phyloP scores from a whole-genome alignment of 495 filamentous ascomycete species.

The Penicillium crystallinum region DNA sequence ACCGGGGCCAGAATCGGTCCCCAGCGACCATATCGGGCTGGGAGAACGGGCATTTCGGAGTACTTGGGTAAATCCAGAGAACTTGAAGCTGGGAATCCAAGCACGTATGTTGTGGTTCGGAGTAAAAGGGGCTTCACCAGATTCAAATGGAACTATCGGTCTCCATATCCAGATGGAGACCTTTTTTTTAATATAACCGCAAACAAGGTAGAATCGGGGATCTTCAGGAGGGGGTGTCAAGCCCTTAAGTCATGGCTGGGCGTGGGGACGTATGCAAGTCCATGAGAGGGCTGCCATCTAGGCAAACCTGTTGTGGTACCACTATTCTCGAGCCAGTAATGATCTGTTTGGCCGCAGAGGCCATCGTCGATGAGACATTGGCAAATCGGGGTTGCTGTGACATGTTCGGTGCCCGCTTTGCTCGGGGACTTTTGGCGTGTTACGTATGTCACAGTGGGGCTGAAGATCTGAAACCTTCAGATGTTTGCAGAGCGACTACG shows the following conservation, averaged over 20 bases:
- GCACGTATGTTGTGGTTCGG: neutral
- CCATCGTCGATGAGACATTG: slow-evolving; percentile 2
- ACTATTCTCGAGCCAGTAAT: neutral
- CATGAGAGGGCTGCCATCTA: slow-evolving; percentile 5
- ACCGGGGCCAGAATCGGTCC: slow-evolving; percentile 13
- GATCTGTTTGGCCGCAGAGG: neutral
- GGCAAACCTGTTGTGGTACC: neutral
- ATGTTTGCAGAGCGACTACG: neutral
- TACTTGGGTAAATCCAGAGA: neutral
- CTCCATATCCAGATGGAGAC: slow-evolving; percentile 16
- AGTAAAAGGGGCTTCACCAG: neutral
- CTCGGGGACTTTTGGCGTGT: slow-evolving; percentile 6
- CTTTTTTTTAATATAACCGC: neutral
- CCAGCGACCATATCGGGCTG: slow-evolving; percentile 26
- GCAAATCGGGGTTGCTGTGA: neutral
- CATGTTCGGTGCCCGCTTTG: neutral
- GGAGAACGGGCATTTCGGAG: slow-evolving; percentile 14
- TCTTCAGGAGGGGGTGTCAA: slow-evolving; percentile 1
- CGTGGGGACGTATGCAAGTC: slow-evolving; percentile 10
- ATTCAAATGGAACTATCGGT: neutral
- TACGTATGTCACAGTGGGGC: slow-evolving; percentile 19
- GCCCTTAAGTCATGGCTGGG: neutral
- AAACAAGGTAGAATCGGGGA: neutral
- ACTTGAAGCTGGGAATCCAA: neutral
- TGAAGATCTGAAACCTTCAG: slow-evolving; percentile 14